These are phyloP conservation scores for Kentomonas sorsogonicus DNA, from an alignment of 208 protist species.

Conservation along the genomic window DNA sequence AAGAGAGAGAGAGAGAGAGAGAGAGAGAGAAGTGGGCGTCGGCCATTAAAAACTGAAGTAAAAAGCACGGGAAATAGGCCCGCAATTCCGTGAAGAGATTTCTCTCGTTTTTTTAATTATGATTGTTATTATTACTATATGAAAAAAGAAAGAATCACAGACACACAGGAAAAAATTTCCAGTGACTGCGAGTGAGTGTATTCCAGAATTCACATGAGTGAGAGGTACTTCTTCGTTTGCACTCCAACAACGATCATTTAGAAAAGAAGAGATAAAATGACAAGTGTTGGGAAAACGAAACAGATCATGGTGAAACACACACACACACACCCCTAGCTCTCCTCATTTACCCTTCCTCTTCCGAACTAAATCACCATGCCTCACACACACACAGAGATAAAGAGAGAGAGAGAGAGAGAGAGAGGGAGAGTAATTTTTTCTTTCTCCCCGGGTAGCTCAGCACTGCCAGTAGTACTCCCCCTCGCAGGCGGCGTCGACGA, in stretches of 20 bases:
- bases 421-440: not conserved
- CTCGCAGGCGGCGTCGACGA: conserved; percentile 42
- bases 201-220: no score
- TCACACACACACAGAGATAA: conserved; percentile 2
- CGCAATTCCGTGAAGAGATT: no score
- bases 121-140: no score
- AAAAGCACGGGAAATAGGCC: no score
- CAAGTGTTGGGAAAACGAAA: not conserved
- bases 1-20: conserved; percentile 2
- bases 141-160: no score
- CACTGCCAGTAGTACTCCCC: conserved; percentile 76
- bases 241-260: not conserved
- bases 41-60: no score
- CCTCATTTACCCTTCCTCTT: no score
- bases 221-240: not conserved
- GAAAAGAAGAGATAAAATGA: conserved; percentile 6
- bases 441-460: conserved; percentile 17
- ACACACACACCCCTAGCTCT: conserved; percentile 8
- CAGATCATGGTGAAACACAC: not conserved
- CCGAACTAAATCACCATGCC: not conserved
- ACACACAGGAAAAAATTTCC: no score
- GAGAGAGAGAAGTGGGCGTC: no score
- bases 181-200: no score
- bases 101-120: no score
- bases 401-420: not conserved